Base-by-base conservation (phyloP, 257 asterid genomes). In the Solanum medicagineum region DNA sequence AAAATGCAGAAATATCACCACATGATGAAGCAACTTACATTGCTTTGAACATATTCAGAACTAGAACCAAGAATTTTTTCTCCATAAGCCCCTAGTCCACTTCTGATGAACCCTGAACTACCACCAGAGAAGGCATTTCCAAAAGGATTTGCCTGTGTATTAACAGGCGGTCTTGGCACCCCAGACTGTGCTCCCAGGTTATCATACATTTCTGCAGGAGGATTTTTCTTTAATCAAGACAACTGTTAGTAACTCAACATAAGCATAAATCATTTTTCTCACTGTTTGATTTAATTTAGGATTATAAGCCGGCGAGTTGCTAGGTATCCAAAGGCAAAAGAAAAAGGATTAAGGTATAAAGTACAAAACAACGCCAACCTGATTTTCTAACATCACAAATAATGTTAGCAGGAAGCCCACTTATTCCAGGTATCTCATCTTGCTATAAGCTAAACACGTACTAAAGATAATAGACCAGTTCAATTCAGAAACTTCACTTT, bases 11-110 rank as follows among this genome's bases (percentile, higher is more conserved):
- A 29, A 53, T 53, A 53, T 10, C 29, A 29, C 45, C 2, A 53
- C 7, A 5, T 6, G 1, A 53, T 79, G 49, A 29, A 79, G 7
- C 29, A 79, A 79, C 83, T 79, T 79, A 83, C 79, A 80, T 83
- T 86, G 71, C 85, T 74, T 63, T 77, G 89, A 47, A 86, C 49
- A 84, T 83, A 86, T 51, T 84, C 80, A 45, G 88, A 86, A 55
- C 88, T 83, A 22, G 89, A 83, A 40, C 86, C 89, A 45, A 83
- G 53, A 56, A 86, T 49, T 55, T 66, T 85, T 83, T 80, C 81
- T 55, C 87, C 87, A 8, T 80, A 85, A 65, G 87, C 85, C 74
- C 85, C 81, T 42, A 85, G 75, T 29, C 73, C 85, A 49, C 65
- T 75, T 19, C 81, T 85, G 51, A 85, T 49, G 47, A 85, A 81